phyloP scores from a whole-genome alignment of 129 eudicot genomes.

The Helianthus annuus region DNA sequence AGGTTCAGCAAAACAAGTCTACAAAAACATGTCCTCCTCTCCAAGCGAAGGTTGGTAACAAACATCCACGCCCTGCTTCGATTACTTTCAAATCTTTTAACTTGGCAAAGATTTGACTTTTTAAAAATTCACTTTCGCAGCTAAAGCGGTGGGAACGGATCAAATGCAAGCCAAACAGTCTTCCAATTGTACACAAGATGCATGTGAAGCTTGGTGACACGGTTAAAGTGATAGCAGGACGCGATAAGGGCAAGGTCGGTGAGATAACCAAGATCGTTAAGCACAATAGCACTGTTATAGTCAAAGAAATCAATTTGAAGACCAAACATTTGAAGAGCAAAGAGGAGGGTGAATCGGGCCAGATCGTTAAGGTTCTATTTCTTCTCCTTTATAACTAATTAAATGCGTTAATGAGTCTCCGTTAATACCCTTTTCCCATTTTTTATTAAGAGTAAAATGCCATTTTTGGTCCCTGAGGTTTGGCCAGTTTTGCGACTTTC shows the following conservation, averaged over 20 bases:
- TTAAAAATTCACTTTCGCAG: conserved; percentile 41
- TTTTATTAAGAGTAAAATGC: too few species aligned
- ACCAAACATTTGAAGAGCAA: conserved; percentile 92
- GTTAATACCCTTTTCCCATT: background rate
- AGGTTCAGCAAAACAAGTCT: conserved; percentile 74
- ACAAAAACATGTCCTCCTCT: conserved; percentile 46
- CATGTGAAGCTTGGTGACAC: conserved; percentile 96
- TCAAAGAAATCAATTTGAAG: conserved; percentile 80
- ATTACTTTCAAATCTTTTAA: background rate
- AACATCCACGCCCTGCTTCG: background rate
- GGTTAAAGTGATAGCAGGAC: conserved; percentile 91
- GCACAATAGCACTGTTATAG: conserved; percentile 74
- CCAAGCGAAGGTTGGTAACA: conserved; percentile 61
- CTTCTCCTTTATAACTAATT: conserved; percentile 9
- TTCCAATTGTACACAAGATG: conserved; percentile 84
- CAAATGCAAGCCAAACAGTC: conserved; percentile 95
- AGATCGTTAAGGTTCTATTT: conserved; percentile 68
- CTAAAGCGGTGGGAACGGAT: conserved; percentile 92
- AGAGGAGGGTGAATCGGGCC: conserved; percentile 83
- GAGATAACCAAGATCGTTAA: conserved; percentile 67
- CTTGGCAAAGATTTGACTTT: conserved; percentile 11
- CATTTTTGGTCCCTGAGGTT: too few species aligned
- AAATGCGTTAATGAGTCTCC: background rate
- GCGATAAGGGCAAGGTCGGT: conserved; percentile 85
- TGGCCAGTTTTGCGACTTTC: too few species aligned